These are phyloP conservation scores for Gonium pectorale DNA, from an alignment of 139 green algal genomes.

Conservation along the genomic window DNA sequence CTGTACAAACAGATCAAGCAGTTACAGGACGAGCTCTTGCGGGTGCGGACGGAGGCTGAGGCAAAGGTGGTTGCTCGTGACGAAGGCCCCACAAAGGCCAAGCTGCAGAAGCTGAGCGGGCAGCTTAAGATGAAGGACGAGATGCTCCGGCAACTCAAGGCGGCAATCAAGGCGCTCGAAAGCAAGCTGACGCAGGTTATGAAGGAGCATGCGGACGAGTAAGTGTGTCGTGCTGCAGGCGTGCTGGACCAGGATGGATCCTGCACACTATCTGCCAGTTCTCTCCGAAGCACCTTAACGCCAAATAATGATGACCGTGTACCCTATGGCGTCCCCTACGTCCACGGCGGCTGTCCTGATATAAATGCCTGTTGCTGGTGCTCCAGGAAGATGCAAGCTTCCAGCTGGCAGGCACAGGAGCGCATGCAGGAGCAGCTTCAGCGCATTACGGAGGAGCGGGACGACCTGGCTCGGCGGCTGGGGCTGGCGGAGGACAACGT, in stretches of 20 bases:
- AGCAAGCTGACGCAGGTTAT: slow-evolving; percentile 40
- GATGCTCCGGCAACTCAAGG: slow-evolving; percentile 64
- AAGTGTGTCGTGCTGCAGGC: background rate
- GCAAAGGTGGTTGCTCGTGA: background rate
- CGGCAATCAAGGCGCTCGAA: slow-evolving; percentile 75
- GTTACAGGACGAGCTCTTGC: slow-evolving; percentile 26
- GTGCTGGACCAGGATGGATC: too few species aligned
- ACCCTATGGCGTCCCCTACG: too few species aligned
- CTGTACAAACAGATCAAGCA: slow-evolving; percentile 44
- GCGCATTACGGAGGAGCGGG: slow-evolving; percentile 35
- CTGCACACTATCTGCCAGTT: too few species aligned
- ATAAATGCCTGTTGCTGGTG: too few species aligned
- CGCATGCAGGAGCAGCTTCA: slow-evolving; percentile 55
- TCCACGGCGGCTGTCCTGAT: too few species aligned
- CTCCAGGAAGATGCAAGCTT: slow-evolving; percentile 68
- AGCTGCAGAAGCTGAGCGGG: slow-evolving; percentile 53
- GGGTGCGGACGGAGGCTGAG: background rate
- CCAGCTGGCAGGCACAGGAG: slow-evolving; percentile 71
- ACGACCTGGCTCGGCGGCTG: slow-evolving; percentile 8
- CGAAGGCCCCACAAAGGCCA: slow-evolving; percentile 11
- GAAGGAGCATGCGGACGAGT: slow-evolving; percentile 46
- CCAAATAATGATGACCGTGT: too few species aligned
- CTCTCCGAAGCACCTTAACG: too few species aligned
- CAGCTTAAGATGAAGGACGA: slow-evolving; percentile 62
- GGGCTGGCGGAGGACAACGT: slow-evolving; percentile 41